Base-by-base conservation (phyloP, 225 moss, liverwort and hornwort genomes). In the Marchantia polymorpha region DNA sequence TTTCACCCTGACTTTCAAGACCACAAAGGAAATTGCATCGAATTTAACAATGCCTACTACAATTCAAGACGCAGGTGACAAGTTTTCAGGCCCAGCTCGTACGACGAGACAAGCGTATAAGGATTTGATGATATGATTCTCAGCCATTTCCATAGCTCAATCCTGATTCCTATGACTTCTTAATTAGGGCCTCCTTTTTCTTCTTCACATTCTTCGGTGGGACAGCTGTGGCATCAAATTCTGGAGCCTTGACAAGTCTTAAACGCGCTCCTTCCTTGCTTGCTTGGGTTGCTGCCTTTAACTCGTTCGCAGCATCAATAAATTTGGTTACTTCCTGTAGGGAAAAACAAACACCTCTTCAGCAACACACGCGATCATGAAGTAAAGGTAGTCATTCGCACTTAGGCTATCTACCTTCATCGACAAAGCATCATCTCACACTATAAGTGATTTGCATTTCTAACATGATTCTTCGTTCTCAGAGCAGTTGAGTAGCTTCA, bases 251-350 rank as follows among this genome's bases (percentile, higher is more conserved):
- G 19, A 96, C 84, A 74, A 92, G 77, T 78, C 91, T 90, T 78
- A 94, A 78, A 78, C 87, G 92, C 59, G 92, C 90, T 81, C 96
- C 96, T 88, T 96, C 94, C 81, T 94, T 92, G 72, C 86, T 83
- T 5, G 92, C 94, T 83, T 86, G 83, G 64, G 89, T 90, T 54
- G 91, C 94, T 77, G 90, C 92, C 89, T 94, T 94, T 55, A 83
- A 90, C 90, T 96, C 94, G 81, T 91, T 92, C 79, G 96, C 91
- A 65, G 88, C 77, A 72, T 91, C 87, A 63, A 96, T 90, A 69
- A 94, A 92, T 80, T 91, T 92, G 19, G 88, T 87, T 64, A 94
- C 88, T 80, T 96, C 96, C 91, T 95, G 88, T 51, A 79, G 82
- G 61, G 51, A 51, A 81, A 52, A 30, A 7, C 16, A 81, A 74